phyloP scores from a whole-genome alignment of 192 early-diverging fungal species.

The Coemansia erecta region DNA sequence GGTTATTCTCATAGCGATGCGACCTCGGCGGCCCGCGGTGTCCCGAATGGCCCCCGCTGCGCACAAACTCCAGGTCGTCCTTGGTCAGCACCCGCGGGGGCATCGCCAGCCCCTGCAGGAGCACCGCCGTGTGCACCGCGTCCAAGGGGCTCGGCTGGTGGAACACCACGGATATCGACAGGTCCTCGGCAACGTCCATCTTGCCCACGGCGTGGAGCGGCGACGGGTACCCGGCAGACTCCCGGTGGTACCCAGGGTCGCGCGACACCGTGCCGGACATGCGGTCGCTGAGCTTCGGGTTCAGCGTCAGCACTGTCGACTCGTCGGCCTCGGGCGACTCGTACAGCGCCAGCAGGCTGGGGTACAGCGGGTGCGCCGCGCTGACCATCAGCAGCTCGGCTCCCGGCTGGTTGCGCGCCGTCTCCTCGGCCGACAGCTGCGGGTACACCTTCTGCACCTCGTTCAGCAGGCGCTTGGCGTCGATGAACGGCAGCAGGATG shows the following conservation, averaged over 20 bases:
- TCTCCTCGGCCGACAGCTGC: slow-evolving; percentile 70
- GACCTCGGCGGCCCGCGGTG: slow-evolving; percentile 26
- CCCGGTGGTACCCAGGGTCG: slow-evolving; percentile 62
- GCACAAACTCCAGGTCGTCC: slow-evolving; percentile 44
- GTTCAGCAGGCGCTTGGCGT: slow-evolving; percentile 73
- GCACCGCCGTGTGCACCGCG: slow-evolving; percentile 15
- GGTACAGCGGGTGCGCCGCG: slow-evolving; percentile 62
- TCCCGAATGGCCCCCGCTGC: slow-evolving; percentile 34
- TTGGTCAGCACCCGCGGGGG: slow-evolving; percentile 25
- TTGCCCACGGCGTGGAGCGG: slow-evolving; percentile 56
- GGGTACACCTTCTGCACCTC: slow-evolving; percentile 67
- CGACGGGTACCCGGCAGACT: slow-evolving; percentile 54
- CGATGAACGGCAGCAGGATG: slow-evolving; percentile 92
- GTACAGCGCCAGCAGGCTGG: slow-evolving; percentile 51
- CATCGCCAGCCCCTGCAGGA: slow-evolving; percentile 45
- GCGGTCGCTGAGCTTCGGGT: slow-evolving; percentile 57
- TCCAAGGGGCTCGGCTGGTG: slow-evolving; percentile 38
- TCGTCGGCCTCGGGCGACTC: slow-evolving; percentile 4
- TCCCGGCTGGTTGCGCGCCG: slow-evolving; percentile 70
- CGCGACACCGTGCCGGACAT: slow-evolving; percentile 58
- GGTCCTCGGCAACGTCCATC: slow-evolving; percentile 62
- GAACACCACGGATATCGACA: slow-evolving; percentile 57
- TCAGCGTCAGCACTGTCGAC: slow-evolving; percentile 30
- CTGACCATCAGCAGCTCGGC: slow-evolving; percentile 59
- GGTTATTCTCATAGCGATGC: slow-evolving; percentile 31